Evolutionary conservation across 179 eudicot species (phyloP).

Genomic region (Silene vulgaris): DNA sequence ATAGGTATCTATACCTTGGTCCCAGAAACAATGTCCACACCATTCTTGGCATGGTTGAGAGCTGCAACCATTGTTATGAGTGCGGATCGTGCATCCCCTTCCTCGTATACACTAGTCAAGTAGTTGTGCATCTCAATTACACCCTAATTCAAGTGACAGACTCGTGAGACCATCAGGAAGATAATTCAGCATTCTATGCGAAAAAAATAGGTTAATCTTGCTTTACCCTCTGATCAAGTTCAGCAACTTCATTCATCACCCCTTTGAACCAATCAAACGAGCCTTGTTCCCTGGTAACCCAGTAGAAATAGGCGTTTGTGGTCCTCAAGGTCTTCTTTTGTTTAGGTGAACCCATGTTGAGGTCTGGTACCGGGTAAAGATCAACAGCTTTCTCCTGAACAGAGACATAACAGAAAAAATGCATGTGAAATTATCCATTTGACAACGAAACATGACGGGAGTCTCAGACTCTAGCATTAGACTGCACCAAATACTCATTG

Average conservation of each 20-base stretch:
- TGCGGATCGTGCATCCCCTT: constrained; percentile 99
- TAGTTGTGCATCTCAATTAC: constrained; percentile 99
- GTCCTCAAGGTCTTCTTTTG: constrained; percentile 66
- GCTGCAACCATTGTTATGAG: constrained; percentile 99
- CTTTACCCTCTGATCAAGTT: constrained; percentile 87
- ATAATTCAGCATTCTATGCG: neutral
- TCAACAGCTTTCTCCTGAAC: constrained; percentile 39
- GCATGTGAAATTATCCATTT: constrained; percentile 3
- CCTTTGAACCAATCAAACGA: constrained; percentile 99
- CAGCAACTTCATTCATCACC: constrained; percentile 97
- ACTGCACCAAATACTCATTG: neutral
- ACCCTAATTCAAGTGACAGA: constrained; percentile 47
- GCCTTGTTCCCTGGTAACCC: constrained; percentile 98
- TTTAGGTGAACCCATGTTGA: constrained; percentile 41
- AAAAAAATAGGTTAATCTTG: neutral
- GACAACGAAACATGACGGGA: neutral
- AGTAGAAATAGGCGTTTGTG: constrained; percentile 94
- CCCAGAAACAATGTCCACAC: constrained; percentile 93
- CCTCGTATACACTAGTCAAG: constrained; percentile 95
- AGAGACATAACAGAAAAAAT: constrained; percentile 9
- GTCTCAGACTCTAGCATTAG: neutral
- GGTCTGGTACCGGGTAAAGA: constrained; percentile 42
- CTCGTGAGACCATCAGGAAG: constrained; percentile 12
- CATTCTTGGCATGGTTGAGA: constrained; percentile 96
- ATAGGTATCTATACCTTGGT: constrained; percentile 54